Percentiles rank a stretch among this genome's conserved stretches.
phyloP scores from a whole-genome alignment of 495 filamentous ascomycete genomes.

The Aspergillus steynii region DNA sequence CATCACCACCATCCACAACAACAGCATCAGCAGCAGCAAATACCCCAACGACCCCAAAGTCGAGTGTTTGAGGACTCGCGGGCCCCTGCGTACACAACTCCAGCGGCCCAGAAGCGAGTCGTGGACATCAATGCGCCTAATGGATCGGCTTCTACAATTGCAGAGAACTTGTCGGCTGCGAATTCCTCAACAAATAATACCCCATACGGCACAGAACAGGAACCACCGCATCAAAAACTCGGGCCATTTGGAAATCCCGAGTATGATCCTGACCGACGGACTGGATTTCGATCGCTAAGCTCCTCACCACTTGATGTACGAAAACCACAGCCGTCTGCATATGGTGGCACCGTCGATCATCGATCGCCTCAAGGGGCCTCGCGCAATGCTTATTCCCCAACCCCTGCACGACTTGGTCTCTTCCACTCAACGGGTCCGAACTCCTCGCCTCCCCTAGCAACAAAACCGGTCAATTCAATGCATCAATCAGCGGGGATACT shows the following conservation, averaged over 20 bases:
- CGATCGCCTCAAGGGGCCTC: constrained; percentile 26
- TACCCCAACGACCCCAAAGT: constrained; percentile 36
- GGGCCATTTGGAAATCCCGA: constrained; percentile 36
- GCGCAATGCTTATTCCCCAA: constrained; percentile 39
- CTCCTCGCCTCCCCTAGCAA: constrained; percentile 33
- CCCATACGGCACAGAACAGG: constrained; percentile 46
- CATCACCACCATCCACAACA: constrained; percentile 41
- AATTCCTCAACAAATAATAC: constrained; percentile 48
- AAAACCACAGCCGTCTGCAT: constrained; percentile 39
- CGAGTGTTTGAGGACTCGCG: constrained; percentile 33
- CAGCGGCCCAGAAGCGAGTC: constrained; percentile 53
- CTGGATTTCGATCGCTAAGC: constrained; percentile 44
- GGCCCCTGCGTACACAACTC: constrained; percentile 47
- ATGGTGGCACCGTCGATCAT: constrained; percentile 26
- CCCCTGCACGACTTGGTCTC: constrained; percentile 39
- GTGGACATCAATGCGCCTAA: constrained; percentile 54
- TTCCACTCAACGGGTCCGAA: constrained; percentile 38
- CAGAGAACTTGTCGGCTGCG: constrained; percentile 34
- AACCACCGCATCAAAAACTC: constrained; percentile 26
- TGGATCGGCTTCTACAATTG: constrained; percentile 58
- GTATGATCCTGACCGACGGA: constrained; percentile 39
- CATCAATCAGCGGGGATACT: constrained; percentile 36
- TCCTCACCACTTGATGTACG: constrained; percentile 48
- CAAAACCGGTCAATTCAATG: constrained; percentile 37
- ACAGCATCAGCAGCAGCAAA: constrained; percentile 51